Evolutionary conservation across 768 basidiomycete genomes (phyloP), one percentile per base, ranked within the genome.

Genomic region (Lepiota brunneoincarnata): DNA sequence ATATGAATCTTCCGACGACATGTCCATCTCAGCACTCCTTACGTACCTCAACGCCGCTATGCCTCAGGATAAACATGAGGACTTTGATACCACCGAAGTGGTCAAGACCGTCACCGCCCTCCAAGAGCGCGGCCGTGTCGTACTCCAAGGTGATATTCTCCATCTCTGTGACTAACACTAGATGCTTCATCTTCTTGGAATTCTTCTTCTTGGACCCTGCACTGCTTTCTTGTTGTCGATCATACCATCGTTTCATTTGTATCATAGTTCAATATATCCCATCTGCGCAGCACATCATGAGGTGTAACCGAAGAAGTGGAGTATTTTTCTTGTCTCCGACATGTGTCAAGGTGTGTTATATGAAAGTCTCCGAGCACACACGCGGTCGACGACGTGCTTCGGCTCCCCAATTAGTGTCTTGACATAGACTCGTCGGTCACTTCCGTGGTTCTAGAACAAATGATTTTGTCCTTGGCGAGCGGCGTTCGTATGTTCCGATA

Each of bases 61-160:
- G 72, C 89, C 89, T 3, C 74, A 72, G 23, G 88, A 89, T 64
- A 90, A 90, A 68, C 82, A 89, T 63, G 88, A 90, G 70, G 88
- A 91, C 58, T 91, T 88, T 57, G 88, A 91, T 66, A 88, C 86
- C 11, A 75, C 76, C 1, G 89, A 91, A 69, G 86, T 91, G 15
- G 77, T 76, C 5, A 73, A 74, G 44, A 75, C 75, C 3, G 77
- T 77, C 12, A 77, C 71, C 1, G 60, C 65, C 11, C 59, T 83
- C 45, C 72, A 76, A 36, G 81, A 79, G 24, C 70, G 71, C 54
- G 79, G 80, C 0, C 67, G 74, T 36, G 68, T 83, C 6, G 59
- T 74, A 23, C 73, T 82, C 42, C 78, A 82, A 62, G 83, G 82
- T 4, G 83, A 84, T 61, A 62, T 72, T 46, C 42, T 77, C 42